Evolutionary conservation across 495 filamentous ascomycete genomes (phyloP).

Genomic region (Talaromyces wortmannii): DNA sequence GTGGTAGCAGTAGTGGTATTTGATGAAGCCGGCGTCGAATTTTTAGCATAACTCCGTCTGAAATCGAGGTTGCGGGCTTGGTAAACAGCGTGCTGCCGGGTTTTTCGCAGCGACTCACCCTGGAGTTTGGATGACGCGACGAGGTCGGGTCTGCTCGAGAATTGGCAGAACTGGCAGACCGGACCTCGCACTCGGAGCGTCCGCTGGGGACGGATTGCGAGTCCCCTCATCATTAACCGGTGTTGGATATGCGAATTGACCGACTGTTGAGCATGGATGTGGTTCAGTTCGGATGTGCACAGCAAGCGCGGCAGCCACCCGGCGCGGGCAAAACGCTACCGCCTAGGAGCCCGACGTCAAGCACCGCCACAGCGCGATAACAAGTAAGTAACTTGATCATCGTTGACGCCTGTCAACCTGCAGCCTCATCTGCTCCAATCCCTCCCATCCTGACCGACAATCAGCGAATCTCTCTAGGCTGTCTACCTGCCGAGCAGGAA

Average conservation of each 20-base stretch:
- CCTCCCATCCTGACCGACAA: neutral
- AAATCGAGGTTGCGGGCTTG: neutral
- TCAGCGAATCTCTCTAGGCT: conserved; percentile 7
- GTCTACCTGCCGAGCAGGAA: conserved; percentile 4
- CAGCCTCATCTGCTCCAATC: neutral
- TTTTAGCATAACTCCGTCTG: neutral
- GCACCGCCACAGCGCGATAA: conserved; percentile 8
- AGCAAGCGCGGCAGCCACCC: neutral
- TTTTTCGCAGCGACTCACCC: neutral
- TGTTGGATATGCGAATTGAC: neutral
- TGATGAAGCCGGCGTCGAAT: neutral
- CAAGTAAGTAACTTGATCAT: neutral
- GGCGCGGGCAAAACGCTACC: conserved; percentile 1
- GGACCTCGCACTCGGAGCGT: conserved; percentile 13
- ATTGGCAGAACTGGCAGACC: conserved; percentile 35
- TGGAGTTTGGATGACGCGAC: neutral
- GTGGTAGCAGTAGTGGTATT: too few species aligned
- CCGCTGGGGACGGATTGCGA: conserved; percentile 21
- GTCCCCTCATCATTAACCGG: conserved; percentile 21
- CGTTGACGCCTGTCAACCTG: neutral
- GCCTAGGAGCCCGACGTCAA: conserved; percentile 6
- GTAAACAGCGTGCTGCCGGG: neutral
- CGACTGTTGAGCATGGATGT: neutral
- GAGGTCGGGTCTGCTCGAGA: conserved; percentile 8
- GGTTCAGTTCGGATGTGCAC: neutral